phyloP scores from a whole-genome alignment of 2,329 filamentous ascomycete genomes.

The Fusarium phyllophilum region DNA sequence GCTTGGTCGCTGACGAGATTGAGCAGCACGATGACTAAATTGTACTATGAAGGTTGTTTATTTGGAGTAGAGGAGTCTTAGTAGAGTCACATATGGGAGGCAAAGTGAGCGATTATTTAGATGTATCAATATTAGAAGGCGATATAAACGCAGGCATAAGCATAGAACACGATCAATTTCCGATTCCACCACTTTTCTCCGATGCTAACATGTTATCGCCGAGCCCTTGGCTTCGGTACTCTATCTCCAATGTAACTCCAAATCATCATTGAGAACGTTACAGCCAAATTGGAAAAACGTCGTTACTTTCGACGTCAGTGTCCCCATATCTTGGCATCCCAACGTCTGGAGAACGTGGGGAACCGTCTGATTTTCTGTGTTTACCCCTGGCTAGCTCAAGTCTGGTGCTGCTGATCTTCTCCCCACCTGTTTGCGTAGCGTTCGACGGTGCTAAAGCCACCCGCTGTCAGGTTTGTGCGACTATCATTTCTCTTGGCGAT shows the following conservation, averaged over 20 bases:
- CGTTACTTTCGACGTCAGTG: conserved; percentile 3
- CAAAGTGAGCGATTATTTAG: conserved; percentile 4
- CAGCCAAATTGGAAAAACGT: background rate
- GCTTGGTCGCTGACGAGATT: background rate
- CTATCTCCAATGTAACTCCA: background rate
- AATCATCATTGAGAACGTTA: background rate
- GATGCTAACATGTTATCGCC: background rate
- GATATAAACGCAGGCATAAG: background rate
- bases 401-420: background rate
- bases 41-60: background rate
- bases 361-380: conserved; percentile 7
- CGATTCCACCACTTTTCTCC: background rate
- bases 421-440: conserved; percentile 5
- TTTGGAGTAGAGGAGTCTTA: background rate
- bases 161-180: background rate
- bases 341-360: conserved; percentile 24
- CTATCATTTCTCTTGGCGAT: background rate
- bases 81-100: background rate
- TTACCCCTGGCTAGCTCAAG: background rate
- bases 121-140: background rate
- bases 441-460: conserved; percentile 4
- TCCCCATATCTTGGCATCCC: conserved; percentile 19
- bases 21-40: background rate
- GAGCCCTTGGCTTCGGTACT: background rate
- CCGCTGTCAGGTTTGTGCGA: background rate